Evolutionary conservation across 2,329 filamentous ascomycete species (phyloP).

Genomic region (Clathrospora elynae): DNA sequence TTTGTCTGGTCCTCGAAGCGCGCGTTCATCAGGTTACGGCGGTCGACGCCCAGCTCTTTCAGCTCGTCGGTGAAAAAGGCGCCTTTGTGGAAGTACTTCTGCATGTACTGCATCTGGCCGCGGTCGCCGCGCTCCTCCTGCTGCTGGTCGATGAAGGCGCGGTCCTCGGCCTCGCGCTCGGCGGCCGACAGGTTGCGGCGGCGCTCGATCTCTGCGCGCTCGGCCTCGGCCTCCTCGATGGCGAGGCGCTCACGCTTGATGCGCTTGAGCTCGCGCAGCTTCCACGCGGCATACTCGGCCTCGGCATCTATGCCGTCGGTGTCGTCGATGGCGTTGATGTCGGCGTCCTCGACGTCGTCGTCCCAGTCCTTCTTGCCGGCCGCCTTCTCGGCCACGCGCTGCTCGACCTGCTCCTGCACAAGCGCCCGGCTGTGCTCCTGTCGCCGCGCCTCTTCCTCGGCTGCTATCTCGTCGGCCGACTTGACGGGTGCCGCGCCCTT

Average conservation of each 20-base stretch:
- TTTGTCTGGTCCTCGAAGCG: slow-evolving; percentile 84
- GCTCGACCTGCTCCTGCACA: slow-evolving; percentile 86
- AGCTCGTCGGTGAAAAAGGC: slow-evolving; percentile 91
- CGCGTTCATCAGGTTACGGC: slow-evolving; percentile 84
- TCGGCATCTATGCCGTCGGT: slow-evolving; percentile 85
- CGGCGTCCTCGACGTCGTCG: slow-evolving; percentile 66
- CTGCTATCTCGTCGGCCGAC: slow-evolving; percentile 50
- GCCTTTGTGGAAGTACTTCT: slow-evolving; percentile 95
- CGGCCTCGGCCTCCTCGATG: slow-evolving; percentile 82
- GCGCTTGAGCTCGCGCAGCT: slow-evolving; percentile 85
- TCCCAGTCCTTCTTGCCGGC: slow-evolving; percentile 88
- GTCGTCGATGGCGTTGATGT: slow-evolving; percentile 80
- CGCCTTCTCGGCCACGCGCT: slow-evolving; percentile 74
- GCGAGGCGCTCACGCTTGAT: slow-evolving; percentile 84
- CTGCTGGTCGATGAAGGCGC: slow-evolving; percentile 75
- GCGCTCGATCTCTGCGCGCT: slow-evolving; percentile 87
- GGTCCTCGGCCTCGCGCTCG: slow-evolving; percentile 84
- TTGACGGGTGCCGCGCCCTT: slow-evolving; percentile 38
- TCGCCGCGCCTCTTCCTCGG: slow-evolving; percentile 61
- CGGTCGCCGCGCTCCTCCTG: slow-evolving; percentile 74
- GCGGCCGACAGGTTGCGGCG: slow-evolving; percentile 83
- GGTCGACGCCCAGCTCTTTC: slow-evolving; percentile 73
- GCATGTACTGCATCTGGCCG: slow-evolving; percentile 87
- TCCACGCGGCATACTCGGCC: slow-evolving; percentile 91
- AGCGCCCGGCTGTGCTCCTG: slow-evolving; percentile 76